phyloP scores from a whole-genome alignment of 2,329 filamentous ascomycete species.

The Endothia cerciana region DNA sequence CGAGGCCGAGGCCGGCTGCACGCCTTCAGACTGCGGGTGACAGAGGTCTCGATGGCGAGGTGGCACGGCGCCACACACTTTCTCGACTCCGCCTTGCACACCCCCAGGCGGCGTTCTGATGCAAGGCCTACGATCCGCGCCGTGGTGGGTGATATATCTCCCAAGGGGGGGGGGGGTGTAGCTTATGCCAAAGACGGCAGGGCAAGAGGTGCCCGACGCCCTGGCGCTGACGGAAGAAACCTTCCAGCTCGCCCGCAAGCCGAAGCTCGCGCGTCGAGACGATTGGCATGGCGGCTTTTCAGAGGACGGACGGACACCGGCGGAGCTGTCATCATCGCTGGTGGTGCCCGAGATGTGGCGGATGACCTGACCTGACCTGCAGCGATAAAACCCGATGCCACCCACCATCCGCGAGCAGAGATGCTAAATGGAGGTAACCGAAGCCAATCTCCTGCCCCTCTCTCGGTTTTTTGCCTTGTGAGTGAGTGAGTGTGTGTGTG shows the following conservation, averaged over 20 bases:
- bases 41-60: no score
- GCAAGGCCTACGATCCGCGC: not conserved
- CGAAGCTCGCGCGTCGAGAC: not conserved
- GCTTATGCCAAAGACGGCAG: slow-evolving; percentile 2
- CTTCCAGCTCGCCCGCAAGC: not conserved
- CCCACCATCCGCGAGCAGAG: not conserved
- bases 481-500: not conserved
- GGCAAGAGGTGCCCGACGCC: not conserved
- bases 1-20: not conserved
- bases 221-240: not conserved
- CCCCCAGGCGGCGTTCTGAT: not conserved
- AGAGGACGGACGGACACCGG: slow-evolving; percentile 8
- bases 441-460: not conserved
- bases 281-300: not conserved
- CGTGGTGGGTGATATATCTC: not conserved
- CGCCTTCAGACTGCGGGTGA: not conserved
- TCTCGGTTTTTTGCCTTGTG: not conserved
- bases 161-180: not conserved
- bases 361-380: slow-evolving; percentile 3
- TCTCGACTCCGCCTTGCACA: not conserved
- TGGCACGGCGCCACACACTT: not conserved
- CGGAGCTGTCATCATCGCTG: not conserved
- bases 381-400: slow-evolving; percentile 8
- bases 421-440: slow-evolving; percentile 1
- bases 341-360: slow-evolving; percentile 4